Evolutionary conservation across 176 grass and related monocot genomes (phyloP).

Genomic region (Bolboschoenus planiculmis): DNA sequence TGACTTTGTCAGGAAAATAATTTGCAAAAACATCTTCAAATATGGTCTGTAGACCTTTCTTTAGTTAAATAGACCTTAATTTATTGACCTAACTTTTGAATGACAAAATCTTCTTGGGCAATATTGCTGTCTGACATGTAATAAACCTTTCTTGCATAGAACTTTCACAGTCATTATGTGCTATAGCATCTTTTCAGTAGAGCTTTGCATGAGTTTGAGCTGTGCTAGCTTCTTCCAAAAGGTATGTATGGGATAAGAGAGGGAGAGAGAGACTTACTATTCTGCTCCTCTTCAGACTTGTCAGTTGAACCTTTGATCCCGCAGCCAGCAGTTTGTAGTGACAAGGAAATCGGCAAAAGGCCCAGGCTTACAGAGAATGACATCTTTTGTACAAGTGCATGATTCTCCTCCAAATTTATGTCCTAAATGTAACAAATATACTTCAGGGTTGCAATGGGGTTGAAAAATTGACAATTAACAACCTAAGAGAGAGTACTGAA

Average conservation of each 20-base stretch:
- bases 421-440: conserved; percentile 42
- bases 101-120: background rate
- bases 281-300: conserved; percentile 67
- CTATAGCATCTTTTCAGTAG: background rate
- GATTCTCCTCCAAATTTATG: conserved; percentile 73
- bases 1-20: background rate
- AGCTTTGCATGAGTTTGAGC: background rate
- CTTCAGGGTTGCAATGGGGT: background rate
- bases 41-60: background rate
- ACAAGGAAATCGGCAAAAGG: conserved; percentile 67
- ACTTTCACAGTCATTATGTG: background rate
- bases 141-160: background rate
- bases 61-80: background rate
- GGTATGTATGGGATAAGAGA: background rate
- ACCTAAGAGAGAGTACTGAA: background rate
- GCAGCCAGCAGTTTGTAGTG: conserved; percentile 74
- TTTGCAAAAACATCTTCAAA: background rate
- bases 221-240: background rate
- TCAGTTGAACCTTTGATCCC: conserved; percentile 70
- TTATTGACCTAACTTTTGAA: background rate
- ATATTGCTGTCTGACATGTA: background rate
- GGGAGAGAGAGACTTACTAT: conserved; percentile 49
- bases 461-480: background rate
- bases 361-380: conserved; percentile 82
- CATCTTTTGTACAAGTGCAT: conserved; percentile 61